Percentiles rank a stretch among this genome's conserved stretches.
phyloP scores from a whole-genome alignment of 2,329 filamentous ascomycete species.

The Fusarium nelsonii region DNA sequence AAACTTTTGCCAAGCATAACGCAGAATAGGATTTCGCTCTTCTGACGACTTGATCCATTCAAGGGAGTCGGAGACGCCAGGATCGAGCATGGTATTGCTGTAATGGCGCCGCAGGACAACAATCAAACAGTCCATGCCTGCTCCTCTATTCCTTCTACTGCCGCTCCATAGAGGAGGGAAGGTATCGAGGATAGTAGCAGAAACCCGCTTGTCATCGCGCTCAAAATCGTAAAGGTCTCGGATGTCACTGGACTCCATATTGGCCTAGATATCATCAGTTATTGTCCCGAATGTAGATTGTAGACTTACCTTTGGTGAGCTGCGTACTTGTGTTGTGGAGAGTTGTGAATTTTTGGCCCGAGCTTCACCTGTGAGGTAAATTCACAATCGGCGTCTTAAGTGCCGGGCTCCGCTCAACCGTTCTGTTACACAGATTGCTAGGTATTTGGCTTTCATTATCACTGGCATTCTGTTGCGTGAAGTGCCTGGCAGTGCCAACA shows the following conservation, averaged over 20 bases:
- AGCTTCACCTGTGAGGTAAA: too few relatives aligned
- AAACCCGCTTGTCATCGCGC: not conserved
- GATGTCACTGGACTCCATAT: not conserved
- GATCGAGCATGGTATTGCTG: not conserved
- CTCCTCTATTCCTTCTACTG: too few relatives aligned
- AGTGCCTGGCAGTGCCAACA: too few relatives aligned
- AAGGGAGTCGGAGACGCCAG: not conserved
- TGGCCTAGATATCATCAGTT: not conserved
- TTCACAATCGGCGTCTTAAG: too few relatives aligned
- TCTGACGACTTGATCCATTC: not conserved
- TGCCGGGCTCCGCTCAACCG: too few relatives aligned
- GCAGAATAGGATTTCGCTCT: not conserved
- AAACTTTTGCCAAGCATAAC: not conserved
- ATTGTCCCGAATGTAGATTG: too few relatives aligned
- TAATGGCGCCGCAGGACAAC: not conserved
- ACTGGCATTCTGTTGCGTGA: too few relatives aligned
- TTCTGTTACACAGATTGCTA: too few relatives aligned
- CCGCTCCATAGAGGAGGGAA: not conserved
- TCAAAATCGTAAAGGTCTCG: not conserved
- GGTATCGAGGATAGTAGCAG: not conserved
- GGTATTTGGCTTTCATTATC: too few relatives aligned
- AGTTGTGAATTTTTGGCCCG: too few relatives aligned
- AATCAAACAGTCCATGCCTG: not conserved
- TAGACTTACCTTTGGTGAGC: too few relatives aligned
- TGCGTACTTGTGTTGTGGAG: too few relatives aligned